A percentile compares a stretch with the other conserved stretches of the same genome.
These are phyloP conservation scores for Lanzia echinophila DNA, from an alignment of 2,329 filamentous ascomycete species.

Conservation along the genomic window DNA sequence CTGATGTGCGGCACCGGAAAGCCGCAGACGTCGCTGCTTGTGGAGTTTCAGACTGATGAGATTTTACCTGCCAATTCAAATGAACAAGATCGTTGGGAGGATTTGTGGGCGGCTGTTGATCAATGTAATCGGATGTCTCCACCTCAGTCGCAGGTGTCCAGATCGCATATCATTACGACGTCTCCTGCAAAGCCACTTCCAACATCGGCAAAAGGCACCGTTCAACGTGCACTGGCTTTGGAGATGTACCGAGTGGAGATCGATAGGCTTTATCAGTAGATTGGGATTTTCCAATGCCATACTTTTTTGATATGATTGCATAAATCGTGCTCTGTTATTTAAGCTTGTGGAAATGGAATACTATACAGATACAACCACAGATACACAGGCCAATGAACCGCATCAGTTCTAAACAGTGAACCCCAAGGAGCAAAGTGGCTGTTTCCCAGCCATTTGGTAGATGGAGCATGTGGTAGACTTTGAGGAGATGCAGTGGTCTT, in stretches of 20 bases:
- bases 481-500: too few species aligned
- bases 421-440: too few species aligned
- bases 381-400: too few species aligned
- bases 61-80: background rate
- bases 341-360: too few species aligned
- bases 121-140: background rate
- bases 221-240: background rate
- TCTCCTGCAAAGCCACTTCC: background rate
- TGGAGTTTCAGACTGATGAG: background rate
- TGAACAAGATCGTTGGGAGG: background rate
- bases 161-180: background rate
- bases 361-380: too few species aligned
- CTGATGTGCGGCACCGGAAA: background rate
- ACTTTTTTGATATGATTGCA: too few species aligned
- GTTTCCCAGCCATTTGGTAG: too few species aligned
- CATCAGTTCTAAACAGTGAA: too few species aligned
- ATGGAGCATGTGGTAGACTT: too few species aligned
- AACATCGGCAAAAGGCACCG: background rate
- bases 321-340: too few species aligned
- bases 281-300: too few species aligned
- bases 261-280: background rate
- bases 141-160: background rate
- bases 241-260: background rate
- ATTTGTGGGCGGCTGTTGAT: background rate
- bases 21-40: background rate